Evolutionary conservation across 345 rosid genomes (phyloP).

Genomic region (Corchorus capsularis): DNA sequence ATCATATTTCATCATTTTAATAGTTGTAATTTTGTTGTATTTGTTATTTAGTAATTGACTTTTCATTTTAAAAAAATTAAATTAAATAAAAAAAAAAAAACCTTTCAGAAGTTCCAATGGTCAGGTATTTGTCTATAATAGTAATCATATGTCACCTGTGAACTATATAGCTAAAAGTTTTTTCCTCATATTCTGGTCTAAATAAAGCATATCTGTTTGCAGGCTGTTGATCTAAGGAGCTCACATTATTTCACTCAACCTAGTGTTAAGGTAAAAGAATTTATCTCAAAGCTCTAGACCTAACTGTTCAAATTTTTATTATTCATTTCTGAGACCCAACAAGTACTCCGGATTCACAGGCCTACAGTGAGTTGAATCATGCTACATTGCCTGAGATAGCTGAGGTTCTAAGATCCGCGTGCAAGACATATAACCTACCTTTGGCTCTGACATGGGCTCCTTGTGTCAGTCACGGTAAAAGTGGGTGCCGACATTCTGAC

Average conservation of each 20-base stretch:
- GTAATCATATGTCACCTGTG: constrained; percentile 18
- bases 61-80: background rate
- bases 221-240: constrained; percentile 84
- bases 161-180: constrained; percentile 9
- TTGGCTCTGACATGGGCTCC: constrained; percentile 88
- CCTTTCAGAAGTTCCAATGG: constrained; percentile 39
- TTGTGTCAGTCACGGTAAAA: constrained; percentile 61
- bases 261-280: constrained; percentile 48
- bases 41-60: constrained; percentile 15
- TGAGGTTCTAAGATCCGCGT: constrained; percentile 57
- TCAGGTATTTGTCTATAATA: constrained; percentile 25
- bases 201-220: constrained; percentile 34
- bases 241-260: constrained; percentile 54
- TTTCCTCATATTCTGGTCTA: constrained; percentile 25
- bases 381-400: constrained; percentile 59
- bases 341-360: constrained; percentile 49
- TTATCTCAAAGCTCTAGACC: constrained; percentile 16
- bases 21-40: constrained; percentile 5
- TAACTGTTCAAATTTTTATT: constrained; percentile 17
- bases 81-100: constrained; percentile 13
- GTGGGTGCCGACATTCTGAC: constrained; percentile 66
- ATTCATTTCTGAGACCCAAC: constrained; percentile 30
- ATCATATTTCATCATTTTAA: constrained; percentile 9
- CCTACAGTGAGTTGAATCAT: constrained; percentile 43
- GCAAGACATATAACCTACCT: constrained; percentile 61